These are phyloP conservation scores for Pyrenophora graminea DNA, from an alignment of 2,329 filamentous ascomycete genomes.

Conservation along the genomic window DNA sequence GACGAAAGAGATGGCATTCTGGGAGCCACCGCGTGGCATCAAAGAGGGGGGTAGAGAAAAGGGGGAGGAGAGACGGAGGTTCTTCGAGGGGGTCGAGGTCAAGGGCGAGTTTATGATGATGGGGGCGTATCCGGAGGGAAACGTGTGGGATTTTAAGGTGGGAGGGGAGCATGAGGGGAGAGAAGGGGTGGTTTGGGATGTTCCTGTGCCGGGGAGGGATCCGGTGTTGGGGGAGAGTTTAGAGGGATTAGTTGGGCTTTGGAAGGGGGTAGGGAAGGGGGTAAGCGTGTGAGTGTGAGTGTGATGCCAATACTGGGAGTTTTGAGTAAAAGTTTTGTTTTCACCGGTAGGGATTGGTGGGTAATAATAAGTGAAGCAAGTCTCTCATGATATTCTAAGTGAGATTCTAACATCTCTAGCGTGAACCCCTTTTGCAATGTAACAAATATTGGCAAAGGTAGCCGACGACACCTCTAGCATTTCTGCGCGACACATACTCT, in stretches of 20 bases:
- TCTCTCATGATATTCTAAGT: too few relatives aligned
- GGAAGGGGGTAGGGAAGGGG: constrained; percentile 21
- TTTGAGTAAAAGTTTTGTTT: too few relatives aligned
- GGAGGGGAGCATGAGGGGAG: constrained; percentile 51
- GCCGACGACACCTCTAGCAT: too few relatives aligned
- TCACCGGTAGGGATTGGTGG: too few relatives aligned
- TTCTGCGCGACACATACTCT: too few relatives aligned
- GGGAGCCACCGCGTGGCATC: constrained; percentile 44
- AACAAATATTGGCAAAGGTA: too few relatives aligned
- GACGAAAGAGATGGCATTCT: constrained; percentile 43
- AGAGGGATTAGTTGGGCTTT: constrained; percentile 47
- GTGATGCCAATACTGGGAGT: too few relatives aligned
- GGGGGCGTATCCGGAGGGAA: constrained; percentile 58
- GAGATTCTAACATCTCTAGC: too few relatives aligned
- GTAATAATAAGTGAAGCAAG: too few relatives aligned
- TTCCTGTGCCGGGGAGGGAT: constrained; percentile 53
- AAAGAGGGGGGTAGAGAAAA: too few relatives aligned
- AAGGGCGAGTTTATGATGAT: constrained; percentile 59
- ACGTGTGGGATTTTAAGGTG: constrained; percentile 57
- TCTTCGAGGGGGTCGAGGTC: constrained; percentile 39
- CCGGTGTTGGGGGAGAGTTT: constrained; percentile 51
- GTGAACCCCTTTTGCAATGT: too few relatives aligned
- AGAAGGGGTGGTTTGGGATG: constrained; percentile 53
- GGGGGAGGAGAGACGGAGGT: constrained; percentile 12
- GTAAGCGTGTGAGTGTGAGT: too few relatives aligned